A percentile compares a stretch with the other conserved stretches of the same genome.
These are phyloP conservation scores for Setaria italica DNA, from an alignment of 202 grass and related monocot species.

Conservation along the genomic window DNA sequence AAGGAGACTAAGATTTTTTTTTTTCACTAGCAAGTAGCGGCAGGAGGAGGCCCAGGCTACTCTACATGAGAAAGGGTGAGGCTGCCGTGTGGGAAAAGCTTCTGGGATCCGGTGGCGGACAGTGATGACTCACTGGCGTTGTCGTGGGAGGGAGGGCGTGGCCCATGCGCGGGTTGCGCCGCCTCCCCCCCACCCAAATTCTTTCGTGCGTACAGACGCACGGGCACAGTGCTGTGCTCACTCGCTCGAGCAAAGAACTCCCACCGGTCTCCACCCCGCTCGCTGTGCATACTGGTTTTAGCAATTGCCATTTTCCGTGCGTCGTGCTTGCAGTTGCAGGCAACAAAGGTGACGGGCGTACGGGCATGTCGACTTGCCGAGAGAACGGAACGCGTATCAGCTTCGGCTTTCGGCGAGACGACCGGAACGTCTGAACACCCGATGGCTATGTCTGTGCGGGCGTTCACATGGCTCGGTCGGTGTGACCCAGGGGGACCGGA, in stretches of 20 bases:
- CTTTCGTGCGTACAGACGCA: conserved; percentile 18
- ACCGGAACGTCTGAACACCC: neutral
- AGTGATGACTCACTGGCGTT: conserved; percentile 1
- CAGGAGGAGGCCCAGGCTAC: neutral
- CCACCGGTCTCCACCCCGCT: neutral
- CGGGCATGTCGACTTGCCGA: neutral
- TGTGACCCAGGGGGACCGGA: neutral
- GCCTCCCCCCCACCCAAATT: neutral
- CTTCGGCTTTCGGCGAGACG: neutral
- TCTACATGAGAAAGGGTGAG: neutral
- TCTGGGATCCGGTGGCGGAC: neutral
- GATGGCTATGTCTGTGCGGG: neutral
- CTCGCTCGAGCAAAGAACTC: too few relatives aligned
- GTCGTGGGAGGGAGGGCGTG: conserved; percentile 6
- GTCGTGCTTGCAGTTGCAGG: neutral
- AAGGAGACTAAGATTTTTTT: too few relatives aligned
- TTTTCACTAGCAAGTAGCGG: neutral
- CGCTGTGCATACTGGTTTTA: neutral
- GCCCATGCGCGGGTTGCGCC: neutral
- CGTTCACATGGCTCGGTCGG: conserved; percentile 5
- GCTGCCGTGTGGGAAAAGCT: conserved; percentile 39
- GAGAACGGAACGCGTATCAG: neutral
- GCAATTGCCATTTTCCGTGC: neutral
- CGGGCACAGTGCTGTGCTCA: too few relatives aligned
- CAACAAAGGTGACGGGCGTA: neutral